Conservation (phyloP, 805 yeast genomes). For the Metschnikowia kofuensis region DNA sequence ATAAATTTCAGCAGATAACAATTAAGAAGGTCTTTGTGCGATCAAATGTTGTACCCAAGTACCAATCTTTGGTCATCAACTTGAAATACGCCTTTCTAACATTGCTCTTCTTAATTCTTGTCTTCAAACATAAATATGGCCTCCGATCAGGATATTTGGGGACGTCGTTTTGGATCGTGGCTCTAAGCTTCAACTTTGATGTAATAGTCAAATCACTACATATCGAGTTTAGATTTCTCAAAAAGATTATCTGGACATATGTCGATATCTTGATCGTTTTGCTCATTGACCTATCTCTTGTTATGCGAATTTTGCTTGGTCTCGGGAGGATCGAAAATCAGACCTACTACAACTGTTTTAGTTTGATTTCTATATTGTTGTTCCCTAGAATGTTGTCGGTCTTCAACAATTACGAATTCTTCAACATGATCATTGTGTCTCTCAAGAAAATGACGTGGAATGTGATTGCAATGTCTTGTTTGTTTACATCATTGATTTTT, state of each 20-base stretch:
- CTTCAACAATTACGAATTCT: conserved; percentile 50
- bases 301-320: conserved; percentile 20
- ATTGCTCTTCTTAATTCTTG: conserved; percentile 29
- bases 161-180: conserved; percentile 41
- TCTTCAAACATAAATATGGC: conserved; percentile 21
- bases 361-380: conserved; percentile 45
- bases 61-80: conserved; percentile 40
- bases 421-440: conserved; percentile 50
- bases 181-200: conserved; percentile 47
- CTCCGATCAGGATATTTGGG: background rate
- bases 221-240: conserved; percentile 45
- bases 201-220: conserved; percentile 41
- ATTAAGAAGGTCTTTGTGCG: conserved; percentile 30
- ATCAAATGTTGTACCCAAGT: conserved; percentile 38
- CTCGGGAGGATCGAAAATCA: conserved; percentile 13
- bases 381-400: conserved; percentile 50
- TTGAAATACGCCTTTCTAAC: conserved; percentile 31
- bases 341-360: conserved; percentile 31
- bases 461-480: conserved; percentile 45
- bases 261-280: conserved; percentile 43
- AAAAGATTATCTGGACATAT: conserved; percentile 52
- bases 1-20: conserved; percentile 30
- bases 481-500: conserved; percentile 47
- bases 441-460: conserved; percentile 51
- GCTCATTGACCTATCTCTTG: conserved; percentile 34